These are phyloP conservation scores for Eucalyptus fibrosa DNA, from an alignment of 345 rosid species.

Conservation along the genomic window DNA sequence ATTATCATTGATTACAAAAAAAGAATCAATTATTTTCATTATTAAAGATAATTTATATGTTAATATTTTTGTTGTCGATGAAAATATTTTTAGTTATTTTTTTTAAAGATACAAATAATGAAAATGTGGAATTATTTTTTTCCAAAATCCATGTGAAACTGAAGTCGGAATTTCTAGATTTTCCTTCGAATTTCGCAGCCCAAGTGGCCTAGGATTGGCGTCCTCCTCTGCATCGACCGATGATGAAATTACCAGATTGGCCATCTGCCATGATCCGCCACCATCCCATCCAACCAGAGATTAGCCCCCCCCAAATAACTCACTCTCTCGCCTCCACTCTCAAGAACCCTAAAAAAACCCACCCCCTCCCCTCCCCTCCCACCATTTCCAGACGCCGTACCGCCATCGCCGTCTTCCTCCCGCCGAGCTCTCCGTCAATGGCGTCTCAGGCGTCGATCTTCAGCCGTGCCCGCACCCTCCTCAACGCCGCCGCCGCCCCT, in stretches of 20 bases:
- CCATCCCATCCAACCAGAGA: background rate
- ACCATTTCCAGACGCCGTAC: background rate
- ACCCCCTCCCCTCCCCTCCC: background rate
- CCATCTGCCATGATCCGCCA: background rate
- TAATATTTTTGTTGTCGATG: too few relatives aligned
- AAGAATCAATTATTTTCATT: too few relatives aligned
- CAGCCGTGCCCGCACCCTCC: conserved; percentile 10
- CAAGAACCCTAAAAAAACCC: background rate
- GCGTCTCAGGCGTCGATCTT: conserved; percentile 43
- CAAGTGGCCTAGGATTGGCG: accelerated
- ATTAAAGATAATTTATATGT: too few relatives aligned
- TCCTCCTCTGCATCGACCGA: accelerated
- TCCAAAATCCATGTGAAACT: too few relatives aligned
- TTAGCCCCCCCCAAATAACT: background rate
- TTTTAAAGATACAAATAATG: too few relatives aligned
- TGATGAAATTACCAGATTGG: background rate
- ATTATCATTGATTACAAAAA: too few relatives aligned
- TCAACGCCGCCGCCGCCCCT: conserved; percentile 12
- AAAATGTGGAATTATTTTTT: too few relatives aligned
- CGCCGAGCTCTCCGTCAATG: conserved; percentile 17
- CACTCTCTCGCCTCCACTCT: background rate
- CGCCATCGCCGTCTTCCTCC: background rate
- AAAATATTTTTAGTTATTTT: too few relatives aligned
- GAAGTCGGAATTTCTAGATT: background rate
- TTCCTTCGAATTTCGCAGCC: background rate